Percentiles rank a stretch among this genome's conserved stretches.
These are phyloP conservation scores for Kodamaea sp. DNA, from an alignment of 1,139 yeast genomes.

Conservation along the genomic window DNA sequence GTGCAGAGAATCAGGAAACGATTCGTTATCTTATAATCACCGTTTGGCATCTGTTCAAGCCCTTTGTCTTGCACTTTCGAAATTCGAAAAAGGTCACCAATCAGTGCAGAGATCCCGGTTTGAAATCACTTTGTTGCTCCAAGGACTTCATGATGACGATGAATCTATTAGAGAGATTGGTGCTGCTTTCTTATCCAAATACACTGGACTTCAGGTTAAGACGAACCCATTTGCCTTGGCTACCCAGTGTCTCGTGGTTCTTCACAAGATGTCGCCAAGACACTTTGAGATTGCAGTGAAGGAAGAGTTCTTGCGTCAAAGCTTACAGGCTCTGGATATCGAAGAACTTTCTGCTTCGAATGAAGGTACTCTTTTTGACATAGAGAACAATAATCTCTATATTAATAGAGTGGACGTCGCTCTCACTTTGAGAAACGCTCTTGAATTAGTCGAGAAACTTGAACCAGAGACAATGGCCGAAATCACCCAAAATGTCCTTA, in stretches of 20 bases:
- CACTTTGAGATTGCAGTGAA: constrained; percentile 3
- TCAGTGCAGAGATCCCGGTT: constrained; percentile 3
- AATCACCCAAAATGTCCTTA: neutral
- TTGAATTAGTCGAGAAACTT: neutral
- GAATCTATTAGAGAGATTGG: constrained; percentile 45
- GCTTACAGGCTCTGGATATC: constrained; percentile 2
- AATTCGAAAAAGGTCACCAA: neutral
- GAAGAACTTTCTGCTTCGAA: constrained; percentile 1
- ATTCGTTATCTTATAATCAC: constrained; percentile 44
- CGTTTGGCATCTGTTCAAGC: constrained; percentile 52
- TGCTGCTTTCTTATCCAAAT: constrained; percentile 30
- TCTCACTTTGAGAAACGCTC: constrained; percentile 2
- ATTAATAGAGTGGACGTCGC: constrained; percentile 22
- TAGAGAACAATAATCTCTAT: constrained; percentile 32
- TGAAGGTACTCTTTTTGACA: constrained; percentile 27
- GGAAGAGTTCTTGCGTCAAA: constrained; percentile 2
- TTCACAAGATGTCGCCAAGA: neutral
- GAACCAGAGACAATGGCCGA: neutral
- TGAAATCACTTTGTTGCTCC: constrained; percentile 9
- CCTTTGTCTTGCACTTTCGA: constrained; percentile 24
- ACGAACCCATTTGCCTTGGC: constrained; percentile 28
- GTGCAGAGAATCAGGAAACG: constrained; percentile 30
- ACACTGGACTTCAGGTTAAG: constrained; percentile 20
- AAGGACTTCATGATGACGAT: constrained; percentile 62
- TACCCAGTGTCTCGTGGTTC: neutral